Conservation (phyloP, 1,139 yeast genomes). For the Candida sp. region DNA sequence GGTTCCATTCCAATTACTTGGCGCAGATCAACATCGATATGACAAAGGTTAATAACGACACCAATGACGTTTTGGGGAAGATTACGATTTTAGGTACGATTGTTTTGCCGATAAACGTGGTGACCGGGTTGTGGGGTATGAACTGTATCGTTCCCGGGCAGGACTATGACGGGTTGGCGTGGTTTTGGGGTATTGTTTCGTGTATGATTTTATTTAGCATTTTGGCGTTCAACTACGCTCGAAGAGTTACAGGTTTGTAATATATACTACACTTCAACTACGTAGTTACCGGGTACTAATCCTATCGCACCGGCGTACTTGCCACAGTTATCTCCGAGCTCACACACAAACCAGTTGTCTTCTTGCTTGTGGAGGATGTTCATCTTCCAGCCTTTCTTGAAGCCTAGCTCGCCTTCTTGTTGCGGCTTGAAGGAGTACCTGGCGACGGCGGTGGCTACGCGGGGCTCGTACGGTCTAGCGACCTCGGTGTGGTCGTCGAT, state of each 20-base stretch:
- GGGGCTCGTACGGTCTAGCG: conserved; percentile 44
- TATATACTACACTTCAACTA: conserved; percentile 29
- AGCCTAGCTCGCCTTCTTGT: conserved; percentile 78
- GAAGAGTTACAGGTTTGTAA: conserved; percentile 44
- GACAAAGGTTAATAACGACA: conserved; percentile 97
- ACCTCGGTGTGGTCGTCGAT: conserved; percentile 42
- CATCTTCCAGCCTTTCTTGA: conserved; percentile 77
- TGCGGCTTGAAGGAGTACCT: conserved; percentile 75
- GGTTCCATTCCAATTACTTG: conserved; percentile 93
- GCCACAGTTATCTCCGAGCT: conserved; percentile 59
- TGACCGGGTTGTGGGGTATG: conserved; percentile 99
- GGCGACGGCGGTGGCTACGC: conserved; percentile 54
- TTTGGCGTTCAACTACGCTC: conserved; percentile 46
- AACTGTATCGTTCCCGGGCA: conserved; percentile 97
- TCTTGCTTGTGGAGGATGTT: conserved; percentile 76
- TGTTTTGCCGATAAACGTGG: conserved; percentile 90
- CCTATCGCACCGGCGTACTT: conserved; percentile 57
- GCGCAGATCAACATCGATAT: conserved; percentile 97
- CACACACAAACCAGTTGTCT: conserved; percentile 93
- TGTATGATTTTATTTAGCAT: conserved; percentile 41
- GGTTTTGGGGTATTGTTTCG: conserved; percentile 68
- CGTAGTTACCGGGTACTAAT: conserved; percentile 81
- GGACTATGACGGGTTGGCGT: conserved; percentile 64
- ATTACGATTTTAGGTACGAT: conserved; percentile 95
- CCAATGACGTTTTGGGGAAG: conserved; percentile 94